Conservation (phyloP, 2,329 filamentous ascomycete species). For the Monascus ruber region DNA sequence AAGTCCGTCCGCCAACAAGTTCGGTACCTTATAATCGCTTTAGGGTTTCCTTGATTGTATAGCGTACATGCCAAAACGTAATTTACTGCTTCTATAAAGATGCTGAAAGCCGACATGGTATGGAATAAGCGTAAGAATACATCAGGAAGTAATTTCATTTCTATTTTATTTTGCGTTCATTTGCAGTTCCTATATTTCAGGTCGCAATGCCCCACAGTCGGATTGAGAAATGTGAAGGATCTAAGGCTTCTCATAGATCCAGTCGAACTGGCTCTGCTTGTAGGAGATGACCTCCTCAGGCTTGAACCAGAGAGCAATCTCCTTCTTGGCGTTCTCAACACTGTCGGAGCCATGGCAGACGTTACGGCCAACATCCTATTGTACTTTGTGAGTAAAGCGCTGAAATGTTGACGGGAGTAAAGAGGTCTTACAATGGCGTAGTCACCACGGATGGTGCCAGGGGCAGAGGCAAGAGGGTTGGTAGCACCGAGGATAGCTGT, state of each 20-base stretch:
- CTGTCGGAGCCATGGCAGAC: slow-evolving; percentile 99
- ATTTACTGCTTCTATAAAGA: too few relatives aligned
- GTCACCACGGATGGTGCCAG: slow-evolving; percentile 97
- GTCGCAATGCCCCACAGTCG: slow-evolving; percentile 6
- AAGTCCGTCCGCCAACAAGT: slow-evolving; percentile 1
- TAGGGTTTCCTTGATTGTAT: too few relatives aligned
- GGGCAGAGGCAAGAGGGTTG: slow-evolving; percentile 89
- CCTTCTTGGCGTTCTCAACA: slow-evolving; percentile 99
- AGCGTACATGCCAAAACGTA: too few relatives aligned
- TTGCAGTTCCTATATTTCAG: slow-evolving; percentile 8
- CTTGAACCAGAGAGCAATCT: slow-evolving; percentile 98
- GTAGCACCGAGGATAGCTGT: slow-evolving; percentile 89
- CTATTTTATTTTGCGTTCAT: slow-evolving; percentile 3
- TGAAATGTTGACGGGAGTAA: not conserved
- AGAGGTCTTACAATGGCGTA: slow-evolving; percentile 54
- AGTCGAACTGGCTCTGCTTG: slow-evolving; percentile 75
- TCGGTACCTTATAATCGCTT: too few relatives aligned
- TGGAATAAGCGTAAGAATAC: not conserved
- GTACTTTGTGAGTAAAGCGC: slow-evolving; percentile 5
- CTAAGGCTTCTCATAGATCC: slow-evolving; percentile 88
- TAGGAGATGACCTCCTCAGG: slow-evolving; percentile 72
- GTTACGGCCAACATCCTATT: slow-evolving; percentile 77
- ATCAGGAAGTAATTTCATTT: slow-evolving; percentile 2
- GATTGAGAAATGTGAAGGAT: slow-evolving; percentile 11
- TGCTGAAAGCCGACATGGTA: not conserved